Conservation (phyloP, 176 grass and related monocot species). For the Paspalum notatum region DNA sequence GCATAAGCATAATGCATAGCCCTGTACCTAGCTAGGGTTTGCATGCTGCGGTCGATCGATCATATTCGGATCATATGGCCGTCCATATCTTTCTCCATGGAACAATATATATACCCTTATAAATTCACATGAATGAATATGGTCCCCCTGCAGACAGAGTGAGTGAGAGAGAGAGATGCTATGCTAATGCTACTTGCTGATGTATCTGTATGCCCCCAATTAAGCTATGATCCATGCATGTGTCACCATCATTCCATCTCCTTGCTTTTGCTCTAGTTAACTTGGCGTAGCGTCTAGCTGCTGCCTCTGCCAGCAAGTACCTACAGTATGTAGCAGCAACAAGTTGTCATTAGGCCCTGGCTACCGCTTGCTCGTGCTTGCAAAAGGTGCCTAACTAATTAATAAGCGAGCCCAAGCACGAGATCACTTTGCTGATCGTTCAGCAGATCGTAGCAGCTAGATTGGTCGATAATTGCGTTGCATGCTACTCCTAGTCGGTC, state of each 20-base stretch:
- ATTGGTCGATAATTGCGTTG: conserved; percentile 1
- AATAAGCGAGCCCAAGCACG: too few species aligned
- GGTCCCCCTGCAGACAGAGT: conserved; percentile 41
- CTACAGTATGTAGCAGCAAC: background rate
- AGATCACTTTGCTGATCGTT: background rate
- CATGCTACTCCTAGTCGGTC: conserved; percentile 16
- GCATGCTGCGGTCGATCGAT: conserved; percentile 26
- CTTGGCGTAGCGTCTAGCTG: conserved; percentile 40
- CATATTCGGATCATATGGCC: conserved; percentile 24
- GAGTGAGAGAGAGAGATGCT: conserved; percentile 19
- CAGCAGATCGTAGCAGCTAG: background rate
- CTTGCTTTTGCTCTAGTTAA: conserved; percentile 34
- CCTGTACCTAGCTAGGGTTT: conserved; percentile 55
- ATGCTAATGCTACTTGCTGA: background rate
- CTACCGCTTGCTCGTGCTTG: background rate
- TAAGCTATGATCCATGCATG: conserved; percentile 15
- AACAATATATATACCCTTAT: conserved; percentile 42
- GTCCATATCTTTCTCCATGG: conserved; percentile 49
- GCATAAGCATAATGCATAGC: conserved; percentile 40
- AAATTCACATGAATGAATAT: conserved; percentile 32
- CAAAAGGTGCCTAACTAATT: background rate
- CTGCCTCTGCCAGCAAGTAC: too few species aligned
- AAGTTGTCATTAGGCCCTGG: background rate
- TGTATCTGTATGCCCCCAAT: conserved; percentile 12
- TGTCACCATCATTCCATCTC: background rate